Conservation (phyloP, 169 alveolate genomes). For the Cyclospora cayetanensis region DNA sequence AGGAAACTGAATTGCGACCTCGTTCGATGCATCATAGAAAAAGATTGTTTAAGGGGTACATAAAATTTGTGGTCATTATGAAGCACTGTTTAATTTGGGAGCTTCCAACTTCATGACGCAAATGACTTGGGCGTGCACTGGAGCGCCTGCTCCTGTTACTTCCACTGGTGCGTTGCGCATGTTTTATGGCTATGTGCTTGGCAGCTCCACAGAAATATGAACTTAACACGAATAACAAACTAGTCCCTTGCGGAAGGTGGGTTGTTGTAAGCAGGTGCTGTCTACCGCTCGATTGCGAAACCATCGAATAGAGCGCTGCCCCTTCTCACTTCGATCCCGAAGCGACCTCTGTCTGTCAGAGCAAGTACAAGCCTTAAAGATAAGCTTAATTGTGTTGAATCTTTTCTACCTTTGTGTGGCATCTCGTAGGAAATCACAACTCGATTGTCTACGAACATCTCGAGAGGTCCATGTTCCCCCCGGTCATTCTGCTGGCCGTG, state of each 20-base stretch:
- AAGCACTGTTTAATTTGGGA: too few relatives aligned
- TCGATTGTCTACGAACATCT: slow-evolving; percentile 34
- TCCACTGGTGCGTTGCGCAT: too few relatives aligned
- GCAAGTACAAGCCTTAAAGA: neutral
- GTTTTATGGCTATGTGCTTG: too few relatives aligned
- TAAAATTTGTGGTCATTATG: too few relatives aligned
- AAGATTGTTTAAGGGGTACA: too few relatives aligned
- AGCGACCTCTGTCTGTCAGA: slow-evolving; percentile 52
- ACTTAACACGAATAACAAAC: too few relatives aligned
- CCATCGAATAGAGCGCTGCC: slow-evolving; percentile 66
- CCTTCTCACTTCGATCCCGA: slow-evolving; percentile 25
- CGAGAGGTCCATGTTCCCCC: slow-evolving; percentile 38
- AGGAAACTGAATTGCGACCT: too few relatives aligned
- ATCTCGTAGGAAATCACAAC: slow-evolving; percentile 6
- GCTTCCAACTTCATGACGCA: too few relatives aligned
- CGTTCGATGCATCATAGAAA: too few relatives aligned
- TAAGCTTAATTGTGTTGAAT: neutral
- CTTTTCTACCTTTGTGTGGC: slow-evolving; percentile 32
- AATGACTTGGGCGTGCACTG: too few relatives aligned
- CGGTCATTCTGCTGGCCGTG: slow-evolving; percentile 49
- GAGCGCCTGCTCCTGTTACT: too few relatives aligned
- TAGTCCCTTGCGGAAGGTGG: neutral
- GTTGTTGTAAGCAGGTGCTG: neutral
- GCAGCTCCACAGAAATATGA: too few relatives aligned
- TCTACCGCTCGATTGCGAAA: slow-evolving; percentile 51